Conservation (phyloP, 1,284 basidiomycete genomes). For the Irpex sp. region DNA sequence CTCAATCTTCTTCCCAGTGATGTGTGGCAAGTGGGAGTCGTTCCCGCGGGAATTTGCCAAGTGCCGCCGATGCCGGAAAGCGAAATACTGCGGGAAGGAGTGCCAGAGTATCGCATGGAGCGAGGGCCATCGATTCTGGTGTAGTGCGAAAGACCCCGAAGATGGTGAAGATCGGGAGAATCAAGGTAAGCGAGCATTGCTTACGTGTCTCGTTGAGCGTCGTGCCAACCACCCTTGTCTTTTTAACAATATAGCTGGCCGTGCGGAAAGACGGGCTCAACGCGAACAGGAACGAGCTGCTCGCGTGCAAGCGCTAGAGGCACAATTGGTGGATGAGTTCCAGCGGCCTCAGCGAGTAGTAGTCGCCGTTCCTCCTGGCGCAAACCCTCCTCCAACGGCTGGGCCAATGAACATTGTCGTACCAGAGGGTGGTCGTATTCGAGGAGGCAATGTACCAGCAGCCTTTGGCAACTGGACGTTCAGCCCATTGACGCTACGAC, state of each 20-base stretch:
- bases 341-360: background rate
- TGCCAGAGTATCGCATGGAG: conserved; percentile 98
- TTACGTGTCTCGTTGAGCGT: background rate
- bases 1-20: conserved; percentile 48
- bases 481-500: conserved; percentile 9
- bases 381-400: background rate
- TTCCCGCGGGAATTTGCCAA: conserved; percentile 97
- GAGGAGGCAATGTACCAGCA: background rate
- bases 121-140: conserved; percentile 94
- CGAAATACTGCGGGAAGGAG: conserved; percentile 98
- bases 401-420: background rate
- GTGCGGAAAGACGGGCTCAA: conserved; percentile 23
- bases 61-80: conserved; percentile 93
- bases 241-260: conserved; percentile 7
- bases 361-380: background rate
- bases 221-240: background rate
- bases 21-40: conserved; percentile 93
- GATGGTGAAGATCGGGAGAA: conserved; percentile 41
- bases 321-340: background rate
- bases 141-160: conserved; percentile 71
- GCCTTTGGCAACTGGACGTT: conserved; percentile 10
- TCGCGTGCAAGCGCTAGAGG: conserved; percentile 12
- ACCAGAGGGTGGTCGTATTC: background rate
- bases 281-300: conserved; percentile 23
- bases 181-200: conserved; percentile 14